Base-by-base conservation (phyloP, 2,329 filamentous ascomycete genomes). In the Neonectria ditissima region DNA sequence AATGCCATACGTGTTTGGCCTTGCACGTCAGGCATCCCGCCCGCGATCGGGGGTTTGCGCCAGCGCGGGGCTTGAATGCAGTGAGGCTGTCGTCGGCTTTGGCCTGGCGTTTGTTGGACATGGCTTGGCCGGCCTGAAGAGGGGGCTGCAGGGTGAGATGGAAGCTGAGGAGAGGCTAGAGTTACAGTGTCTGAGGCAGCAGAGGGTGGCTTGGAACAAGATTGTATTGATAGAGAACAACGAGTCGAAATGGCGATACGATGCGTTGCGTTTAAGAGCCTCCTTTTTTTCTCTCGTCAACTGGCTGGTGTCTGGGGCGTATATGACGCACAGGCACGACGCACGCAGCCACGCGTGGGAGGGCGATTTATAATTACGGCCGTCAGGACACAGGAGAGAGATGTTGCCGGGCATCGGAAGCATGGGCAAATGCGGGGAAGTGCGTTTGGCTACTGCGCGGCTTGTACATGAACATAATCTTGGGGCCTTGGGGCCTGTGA, bases 1-100 rank as follows among this genome's bases (percentile, higher is more conserved):
- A 24, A 51, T 50, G 53, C 44, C 64, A 24, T 57, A 70, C 68
- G 55, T 70, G 73, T 62, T 73, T 75, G 28, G 69, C 61, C 65
- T 76, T 76, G 65, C 74, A 76, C 14, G 69, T 71, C 1, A 74
- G 60, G 52, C 74, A 76, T 4, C 74, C 74, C 20, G 73, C 71
- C 56, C 73, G 69, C 20, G 73, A 75, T 50, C 73, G 66, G 26
- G 62, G 62, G 20, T 56, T 61, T 8, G 56, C 51, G 32, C 57
- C 62, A 45, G 62, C 56, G 13, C 62, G 41, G 16, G 51, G 41
- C 39, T 64, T 64, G 52, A 39, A 60, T 16, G 62, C 43, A 18
- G 57, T 34, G 45, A 55, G 55, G 51, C 32, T 37, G n/a, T 50
- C 50, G 37, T 37, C 41, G 28, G 44, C 22, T 45, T 53, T 64